A percentile compares a stretch with the other conserved stretches of the same genome.
Evolutionary conservation across 2,329 filamentous ascomycete genomes (phyloP).

Genomic region (Xylariaceae sp.): DNA sequence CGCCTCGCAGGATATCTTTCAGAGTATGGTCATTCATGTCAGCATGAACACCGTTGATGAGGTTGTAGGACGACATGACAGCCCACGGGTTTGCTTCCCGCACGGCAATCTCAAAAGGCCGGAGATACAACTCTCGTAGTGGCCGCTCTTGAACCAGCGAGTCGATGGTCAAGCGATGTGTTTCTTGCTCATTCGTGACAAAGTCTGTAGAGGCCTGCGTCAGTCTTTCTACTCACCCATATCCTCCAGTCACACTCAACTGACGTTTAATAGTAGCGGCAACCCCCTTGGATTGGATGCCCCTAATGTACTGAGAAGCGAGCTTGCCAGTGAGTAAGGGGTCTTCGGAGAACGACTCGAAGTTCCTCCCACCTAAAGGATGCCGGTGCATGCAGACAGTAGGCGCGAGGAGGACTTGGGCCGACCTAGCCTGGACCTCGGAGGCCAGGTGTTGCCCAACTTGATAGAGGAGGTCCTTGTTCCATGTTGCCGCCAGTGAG

Average conservation of each 20-base stretch:
- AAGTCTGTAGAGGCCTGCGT: constrained; percentile 15
- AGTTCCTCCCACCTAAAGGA: constrained; percentile 77
- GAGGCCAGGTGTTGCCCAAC: constrained; percentile 66
- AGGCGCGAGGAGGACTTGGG: constrained; percentile 67
- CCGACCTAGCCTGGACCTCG: constrained; percentile 67
- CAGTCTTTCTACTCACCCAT: too few relatives aligned
- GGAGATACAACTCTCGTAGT: constrained; percentile 65
- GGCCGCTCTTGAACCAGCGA: constrained; percentile 59
- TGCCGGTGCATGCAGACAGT: constrained; percentile 79
- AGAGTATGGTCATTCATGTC: constrained; percentile 52
- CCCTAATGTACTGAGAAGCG: constrained; percentile 65
- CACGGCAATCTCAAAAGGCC: constrained; percentile 68
- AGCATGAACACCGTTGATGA: constrained; percentile 58
- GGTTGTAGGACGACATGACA: constrained; percentile 64
- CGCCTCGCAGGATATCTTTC: constrained; percentile 52
- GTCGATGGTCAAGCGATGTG: constrained; percentile 58
- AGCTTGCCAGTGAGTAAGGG: constrained; percentile 70
- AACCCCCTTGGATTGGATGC: constrained; percentile 67
- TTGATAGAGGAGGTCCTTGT: constrained; percentile 61
- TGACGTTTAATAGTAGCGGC: constrained; percentile 73
- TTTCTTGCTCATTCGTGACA: constrained; percentile 32
- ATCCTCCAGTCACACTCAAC: too few relatives aligned
- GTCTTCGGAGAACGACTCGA: constrained; percentile 83
- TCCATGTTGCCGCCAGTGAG: constrained; percentile 75
- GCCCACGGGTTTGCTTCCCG: constrained; percentile 65